These are phyloP conservation scores for Prunus campanulata DNA, from an alignment of 306 rosid genomes.

Conservation along the genomic window DNA sequence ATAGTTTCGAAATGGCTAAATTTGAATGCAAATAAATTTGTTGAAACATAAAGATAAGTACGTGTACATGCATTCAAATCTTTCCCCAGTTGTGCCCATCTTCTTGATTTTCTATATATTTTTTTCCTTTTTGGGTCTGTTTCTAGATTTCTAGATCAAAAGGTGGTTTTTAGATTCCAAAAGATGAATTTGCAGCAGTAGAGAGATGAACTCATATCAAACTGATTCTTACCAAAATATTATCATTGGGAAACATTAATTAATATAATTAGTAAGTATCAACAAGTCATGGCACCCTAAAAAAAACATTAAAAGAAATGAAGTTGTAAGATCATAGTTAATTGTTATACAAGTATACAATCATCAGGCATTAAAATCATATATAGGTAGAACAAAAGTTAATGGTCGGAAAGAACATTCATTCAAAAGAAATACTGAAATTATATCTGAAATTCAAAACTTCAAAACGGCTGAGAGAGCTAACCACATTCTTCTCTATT, in stretches of 20 bases:
- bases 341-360: background rate
- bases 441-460: too few species aligned
- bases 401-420: background rate
- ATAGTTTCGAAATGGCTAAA: background rate
- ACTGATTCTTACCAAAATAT: background rate
- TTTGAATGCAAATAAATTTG: background rate
- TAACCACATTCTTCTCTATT: too few species aligned
- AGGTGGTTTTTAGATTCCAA: background rate
- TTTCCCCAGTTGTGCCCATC: background rate
- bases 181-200: background rate
- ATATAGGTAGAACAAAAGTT: background rate
- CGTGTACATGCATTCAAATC: background rate
- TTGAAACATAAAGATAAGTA: background rate
- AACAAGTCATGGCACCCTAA: background rate
- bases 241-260: background rate
- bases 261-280: background rate
- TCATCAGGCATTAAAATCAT: background rate
- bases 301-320: background rate
- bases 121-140: background rate
- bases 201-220: background rate
- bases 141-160: background rate
- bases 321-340: background rate
- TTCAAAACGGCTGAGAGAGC: too few species aligned
- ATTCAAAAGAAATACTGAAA: background rate
- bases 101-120: background rate